Percentiles rank a stretch among this genome's conserved stretches.
These are phyloP conservation scores for Schizopora paradoxa DNA, from an alignment of 1,284 basidiomycete species.

Conservation along the genomic window DNA sequence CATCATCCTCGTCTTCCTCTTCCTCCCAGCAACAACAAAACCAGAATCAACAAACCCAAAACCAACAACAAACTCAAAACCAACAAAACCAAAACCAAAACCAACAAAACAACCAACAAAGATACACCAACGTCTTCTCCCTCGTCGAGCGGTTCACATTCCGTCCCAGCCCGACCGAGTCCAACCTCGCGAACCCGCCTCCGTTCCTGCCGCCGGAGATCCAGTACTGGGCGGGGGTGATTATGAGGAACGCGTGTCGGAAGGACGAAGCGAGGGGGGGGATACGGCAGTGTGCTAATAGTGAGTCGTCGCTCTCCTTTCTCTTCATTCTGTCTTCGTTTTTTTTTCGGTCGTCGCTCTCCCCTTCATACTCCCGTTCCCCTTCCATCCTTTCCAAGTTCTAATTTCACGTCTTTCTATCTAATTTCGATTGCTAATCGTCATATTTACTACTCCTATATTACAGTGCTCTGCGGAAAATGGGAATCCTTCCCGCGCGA, in stretches of 20 bases:
- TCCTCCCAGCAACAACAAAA: conserved; percentile 12
- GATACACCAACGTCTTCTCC: conserved; percentile 87
- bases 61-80: conserved; percentile 1
- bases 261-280: conserved; percentile 94
- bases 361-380: too few species aligned
- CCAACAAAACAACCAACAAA: conserved; percentile 30
- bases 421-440: neutral
- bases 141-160: conserved; percentile 96
- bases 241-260: conserved; percentile 98
- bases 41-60: conserved; percentile 5
- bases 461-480: conserved; percentile 82
- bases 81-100: too few species aligned
- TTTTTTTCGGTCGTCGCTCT: neutral
- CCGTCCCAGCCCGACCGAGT: conserved; percentile 78
- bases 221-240: conserved; percentile 98
- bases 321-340: conserved; percentile 8
- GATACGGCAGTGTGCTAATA: conserved; percentile 96
- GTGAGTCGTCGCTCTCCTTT: conserved; percentile 43
- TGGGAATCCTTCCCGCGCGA: conserved; percentile 94
- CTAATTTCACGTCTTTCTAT: too few species aligned
- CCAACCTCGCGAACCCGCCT: conserved; percentile 63
- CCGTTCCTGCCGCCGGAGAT: conserved; percentile 83
- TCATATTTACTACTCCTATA: conserved; percentile 12
- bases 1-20: too few species aligned
- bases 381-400: too few species aligned